These are phyloP conservation scores for Backusella sp. DNA, from an alignment of 192 early-diverging fungal genomes.

Conservation along the genomic window DNA sequence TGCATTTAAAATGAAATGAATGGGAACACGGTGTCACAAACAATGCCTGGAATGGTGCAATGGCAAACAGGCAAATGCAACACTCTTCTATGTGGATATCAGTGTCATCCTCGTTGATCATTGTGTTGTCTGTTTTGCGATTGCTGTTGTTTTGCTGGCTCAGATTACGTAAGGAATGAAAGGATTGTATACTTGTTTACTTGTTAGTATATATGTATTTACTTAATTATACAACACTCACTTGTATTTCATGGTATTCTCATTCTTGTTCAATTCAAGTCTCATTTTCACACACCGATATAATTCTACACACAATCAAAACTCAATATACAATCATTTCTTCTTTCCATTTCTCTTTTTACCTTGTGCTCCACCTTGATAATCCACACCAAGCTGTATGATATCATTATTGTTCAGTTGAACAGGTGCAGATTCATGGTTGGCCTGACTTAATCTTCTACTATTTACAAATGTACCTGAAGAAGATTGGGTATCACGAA, in stretches of 20 bases:
- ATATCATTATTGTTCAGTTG: slow-evolving; percentile 88
- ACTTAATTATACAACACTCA: too few relatives aligned
- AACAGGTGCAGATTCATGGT: slow-evolving; percentile 80
- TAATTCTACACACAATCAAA: slow-evolving; percentile 35
- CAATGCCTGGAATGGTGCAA: slow-evolving; percentile 77
- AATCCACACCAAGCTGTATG: slow-evolving; percentile 95
- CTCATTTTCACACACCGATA: slow-evolving; percentile 94
- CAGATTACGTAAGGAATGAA: neutral
- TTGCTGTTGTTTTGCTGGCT: neutral
- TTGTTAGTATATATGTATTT: too few relatives aligned
- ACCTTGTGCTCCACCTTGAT: slow-evolving; percentile 89
- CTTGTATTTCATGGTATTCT: slow-evolving; percentile 56
- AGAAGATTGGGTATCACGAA: slow-evolving; percentile 93
- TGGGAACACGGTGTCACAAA: slow-evolving; percentile 86
- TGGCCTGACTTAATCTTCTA: slow-evolving; percentile 82
- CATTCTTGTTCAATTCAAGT: slow-evolving; percentile 70
- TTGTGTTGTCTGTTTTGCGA: neutral
- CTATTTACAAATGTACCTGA: slow-evolving; percentile 98
- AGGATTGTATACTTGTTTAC: neutral
- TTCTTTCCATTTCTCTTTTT: neutral
- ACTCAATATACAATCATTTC: too few relatives aligned
- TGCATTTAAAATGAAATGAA: slow-evolving; percentile 89
- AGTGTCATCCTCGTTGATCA: neutral
- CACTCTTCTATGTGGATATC: slow-evolving; percentile 50
- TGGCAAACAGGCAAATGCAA: slow-evolving; percentile 80